Conservation (phyloP, 23 red algal genomes). For the Gracilaria vermiculophylla region DNA sequence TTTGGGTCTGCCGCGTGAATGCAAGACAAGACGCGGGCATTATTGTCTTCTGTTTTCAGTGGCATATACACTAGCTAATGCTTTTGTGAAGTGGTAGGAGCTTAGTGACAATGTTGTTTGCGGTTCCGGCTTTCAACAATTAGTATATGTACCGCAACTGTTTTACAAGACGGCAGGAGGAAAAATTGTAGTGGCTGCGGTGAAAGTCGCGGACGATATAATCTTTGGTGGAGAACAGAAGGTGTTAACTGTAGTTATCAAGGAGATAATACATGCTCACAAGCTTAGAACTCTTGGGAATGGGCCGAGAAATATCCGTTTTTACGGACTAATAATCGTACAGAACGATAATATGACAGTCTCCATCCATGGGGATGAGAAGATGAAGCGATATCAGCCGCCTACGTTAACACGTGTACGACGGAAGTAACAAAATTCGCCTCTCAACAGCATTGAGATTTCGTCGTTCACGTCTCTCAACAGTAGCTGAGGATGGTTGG, state of each 20-base stretch:
- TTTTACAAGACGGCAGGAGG: conserved; percentile 14
- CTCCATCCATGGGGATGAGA: not conserved
- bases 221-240: not conserved
- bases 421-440: no score
- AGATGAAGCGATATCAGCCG: no score
- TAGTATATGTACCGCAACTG: conserved; percentile 34
- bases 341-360: not conserved
- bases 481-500: no score
- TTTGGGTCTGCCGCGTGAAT: conserved; percentile 36
- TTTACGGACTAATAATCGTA: not conserved
- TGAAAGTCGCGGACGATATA: conserved; percentile 52
- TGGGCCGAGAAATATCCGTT: conserved; percentile 10
- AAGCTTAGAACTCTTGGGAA: conserved; percentile 28
- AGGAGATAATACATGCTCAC: not conserved
- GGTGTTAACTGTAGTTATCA: not conserved
- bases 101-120: not conserved
- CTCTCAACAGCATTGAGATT: no score
- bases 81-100: conserved; percentile 27
- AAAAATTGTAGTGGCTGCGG: not conserved
- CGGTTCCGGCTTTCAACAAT: conserved; percentile 9
- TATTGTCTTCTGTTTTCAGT: conserved; percentile 36
- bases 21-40: not conserved
- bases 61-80: conserved; percentile 43
- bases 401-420: no score
- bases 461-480: no score